These are phyloP conservation scores for Gastrolobium bilobum DNA, from an alignment of 306 rosid genomes.

Conservation along the genomic window DNA sequence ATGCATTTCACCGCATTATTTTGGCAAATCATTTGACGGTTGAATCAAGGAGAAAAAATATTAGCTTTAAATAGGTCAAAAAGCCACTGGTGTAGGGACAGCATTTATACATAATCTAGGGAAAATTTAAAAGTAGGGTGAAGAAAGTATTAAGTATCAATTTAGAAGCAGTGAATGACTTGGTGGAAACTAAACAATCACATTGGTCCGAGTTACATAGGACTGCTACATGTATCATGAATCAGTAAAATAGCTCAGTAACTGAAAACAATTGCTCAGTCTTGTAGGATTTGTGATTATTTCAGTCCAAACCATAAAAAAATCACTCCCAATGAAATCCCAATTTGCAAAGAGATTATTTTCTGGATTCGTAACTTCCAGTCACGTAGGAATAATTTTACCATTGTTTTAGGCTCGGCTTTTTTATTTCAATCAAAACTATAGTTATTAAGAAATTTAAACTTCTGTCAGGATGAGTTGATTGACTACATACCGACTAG, in stretches of 20 bases:
- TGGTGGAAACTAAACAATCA: background rate
- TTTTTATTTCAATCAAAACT: slow-evolving; percentile 6
- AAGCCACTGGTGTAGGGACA: background rate
- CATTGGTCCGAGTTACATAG: background rate
- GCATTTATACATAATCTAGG: background rate
- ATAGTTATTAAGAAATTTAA: background rate
- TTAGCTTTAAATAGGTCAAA: too few species aligned
- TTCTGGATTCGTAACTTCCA: too few species aligned
- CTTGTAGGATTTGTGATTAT: background rate
- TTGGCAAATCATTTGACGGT: too few species aligned
- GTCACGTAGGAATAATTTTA: too few species aligned
- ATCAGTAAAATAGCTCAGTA: slow-evolving; percentile 1
- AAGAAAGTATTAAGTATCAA: background rate
- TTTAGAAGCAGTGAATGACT: background rate
- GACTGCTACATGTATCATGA: background rate
- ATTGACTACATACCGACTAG: slow-evolving; percentile 61
- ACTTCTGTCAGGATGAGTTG: slow-evolving; percentile 31
- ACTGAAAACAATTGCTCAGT: background rate
- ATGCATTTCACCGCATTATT: too few species aligned
- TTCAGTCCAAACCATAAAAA: background rate
- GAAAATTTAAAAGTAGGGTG: background rate
- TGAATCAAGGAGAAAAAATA: too few species aligned
- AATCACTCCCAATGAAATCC: too few species aligned
- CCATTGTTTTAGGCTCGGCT: too few species aligned
- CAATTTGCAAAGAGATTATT: too few species aligned